Percentiles rank a stretch among this genome's conserved stretches.
Evolutionary conservation across 305 asterid species (phyloP).

Genomic region (Fraxinus sp.): DNA sequence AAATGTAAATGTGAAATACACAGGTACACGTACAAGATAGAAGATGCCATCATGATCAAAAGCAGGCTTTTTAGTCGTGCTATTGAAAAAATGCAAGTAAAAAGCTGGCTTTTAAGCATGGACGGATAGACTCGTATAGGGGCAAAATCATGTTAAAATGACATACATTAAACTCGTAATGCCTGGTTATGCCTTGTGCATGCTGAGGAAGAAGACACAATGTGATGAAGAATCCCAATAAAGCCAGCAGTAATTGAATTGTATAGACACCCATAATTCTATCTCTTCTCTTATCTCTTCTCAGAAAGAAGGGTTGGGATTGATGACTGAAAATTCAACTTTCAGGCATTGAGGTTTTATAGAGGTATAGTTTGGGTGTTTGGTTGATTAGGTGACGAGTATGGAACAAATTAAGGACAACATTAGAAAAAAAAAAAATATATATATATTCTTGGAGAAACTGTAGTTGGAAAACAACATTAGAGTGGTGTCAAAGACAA

Average conservation of each 20-base stretch:
- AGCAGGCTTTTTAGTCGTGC: neutral
- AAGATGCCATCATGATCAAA: neutral
- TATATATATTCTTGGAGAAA: constrained; percentile 22
- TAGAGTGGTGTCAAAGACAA: constrained; percentile 76
- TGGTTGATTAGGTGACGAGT: constrained; percentile 43
- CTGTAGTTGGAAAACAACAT: constrained; percentile 61
- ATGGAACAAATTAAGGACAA: constrained; percentile 13
- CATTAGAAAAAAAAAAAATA: neutral
- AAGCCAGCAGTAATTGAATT: neutral
- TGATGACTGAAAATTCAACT: neutral
- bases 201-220: constrained; percentile 35
- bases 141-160: neutral
- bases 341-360: constrained; percentile 29
- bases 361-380: constrained; percentile 24
- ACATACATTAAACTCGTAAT: constrained; percentile 45
- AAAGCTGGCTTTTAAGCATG: neutral
- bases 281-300: neutral
- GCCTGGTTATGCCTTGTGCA: constrained; percentile 45
- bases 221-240: constrained; percentile 24
- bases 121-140: neutral
- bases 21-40: neutral
- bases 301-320: neutral
- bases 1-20: neutral
- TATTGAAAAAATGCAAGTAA: neutral
- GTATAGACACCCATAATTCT: constrained; percentile 28